A percentile compares a stretch with the other conserved stretches of the same genome.
phyloP scores from a whole-genome alignment of 768 basidiomycete species.

The Candolleomyces aberdarensis region DNA sequence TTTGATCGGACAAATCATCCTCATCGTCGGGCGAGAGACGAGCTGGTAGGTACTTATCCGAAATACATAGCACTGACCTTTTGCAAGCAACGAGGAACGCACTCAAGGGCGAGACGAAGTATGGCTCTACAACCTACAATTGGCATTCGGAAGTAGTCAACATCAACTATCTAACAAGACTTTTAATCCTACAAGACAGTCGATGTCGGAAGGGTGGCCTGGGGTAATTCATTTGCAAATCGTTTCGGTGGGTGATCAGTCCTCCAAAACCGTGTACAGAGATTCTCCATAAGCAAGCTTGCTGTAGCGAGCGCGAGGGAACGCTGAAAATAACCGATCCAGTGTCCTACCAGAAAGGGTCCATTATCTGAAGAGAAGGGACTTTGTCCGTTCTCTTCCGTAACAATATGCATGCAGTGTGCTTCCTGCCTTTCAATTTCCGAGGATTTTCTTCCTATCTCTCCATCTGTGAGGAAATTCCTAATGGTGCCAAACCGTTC shows the following conservation, averaged over 20 bases:
- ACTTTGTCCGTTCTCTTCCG: no score
- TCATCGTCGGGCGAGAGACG: no score
- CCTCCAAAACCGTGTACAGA: background rate
- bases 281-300: no score
- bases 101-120: no score
- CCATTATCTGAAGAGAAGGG: background rate
- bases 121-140: conserved; percentile 13
- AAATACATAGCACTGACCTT: background rate
- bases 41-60: no score
- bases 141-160: conserved; percentile 15
- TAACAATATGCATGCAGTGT: no score
- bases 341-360: no score
- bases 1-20: background rate
- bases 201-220: conserved; percentile 11
- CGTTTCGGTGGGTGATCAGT: background rate
- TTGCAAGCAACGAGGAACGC: background rate
- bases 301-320: no score
- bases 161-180: conserved; percentile 9
- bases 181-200: background rate
- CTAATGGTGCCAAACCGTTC: background rate
- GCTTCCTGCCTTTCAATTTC: background rate
- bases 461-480: no score
- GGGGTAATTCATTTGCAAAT: conserved; percentile 12
- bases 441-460: background rate
- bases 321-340: no score